phyloP scores from a whole-genome alignment of 2,329 filamentous ascomycete species.

The Salinomyces thailandicus region DNA sequence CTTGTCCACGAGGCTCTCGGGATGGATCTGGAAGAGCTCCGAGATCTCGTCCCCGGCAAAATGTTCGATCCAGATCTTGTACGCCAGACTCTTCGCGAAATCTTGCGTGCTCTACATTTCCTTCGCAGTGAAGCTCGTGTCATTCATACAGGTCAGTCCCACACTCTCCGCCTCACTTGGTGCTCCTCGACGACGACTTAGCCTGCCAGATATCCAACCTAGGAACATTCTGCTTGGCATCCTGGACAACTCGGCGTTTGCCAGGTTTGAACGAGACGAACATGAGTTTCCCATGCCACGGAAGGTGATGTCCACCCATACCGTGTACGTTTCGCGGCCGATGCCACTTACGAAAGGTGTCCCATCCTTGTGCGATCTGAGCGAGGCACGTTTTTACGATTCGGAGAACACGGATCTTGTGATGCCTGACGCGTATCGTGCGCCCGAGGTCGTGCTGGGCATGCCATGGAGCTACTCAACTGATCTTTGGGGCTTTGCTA shows the following conservation, averaged over 20 bases:
- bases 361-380: conserved; percentile 17
- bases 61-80: conserved; percentile 8
- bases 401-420: conserved; percentile 7
- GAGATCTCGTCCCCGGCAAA: conserved; percentile 16
- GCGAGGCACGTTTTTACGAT: conserved; percentile 8
- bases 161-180: background rate
- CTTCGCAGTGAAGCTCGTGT: conserved; percentile 18
- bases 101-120: conserved; percentile 22
- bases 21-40: conserved; percentile 29
- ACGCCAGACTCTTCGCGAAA: conserved; percentile 12
- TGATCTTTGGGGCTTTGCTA: conserved; percentile 12
- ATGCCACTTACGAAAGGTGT: conserved; percentile 24
- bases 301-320: conserved; percentile 21
- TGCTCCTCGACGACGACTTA: background rate
- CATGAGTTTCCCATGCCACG: conserved; percentile 7
- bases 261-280: background rate
- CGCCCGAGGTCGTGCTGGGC: conserved; percentile 12
- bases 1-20: conserved; percentile 28
- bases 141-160: conserved; percentile 21
- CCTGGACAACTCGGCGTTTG: conserved; percentile 20
- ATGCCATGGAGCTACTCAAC: conserved; percentile 10
- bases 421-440: conserved; percentile 28
- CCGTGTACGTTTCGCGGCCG: conserved; percentile 23
- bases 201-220: conserved; percentile 26
- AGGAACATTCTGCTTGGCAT: conserved; percentile 30